Evolutionary conservation across 352 stramenopile species (phyloP), one percentile per base, ranked within the genome.

Genomic region (Phytophthora fragariaefolia): DNA sequence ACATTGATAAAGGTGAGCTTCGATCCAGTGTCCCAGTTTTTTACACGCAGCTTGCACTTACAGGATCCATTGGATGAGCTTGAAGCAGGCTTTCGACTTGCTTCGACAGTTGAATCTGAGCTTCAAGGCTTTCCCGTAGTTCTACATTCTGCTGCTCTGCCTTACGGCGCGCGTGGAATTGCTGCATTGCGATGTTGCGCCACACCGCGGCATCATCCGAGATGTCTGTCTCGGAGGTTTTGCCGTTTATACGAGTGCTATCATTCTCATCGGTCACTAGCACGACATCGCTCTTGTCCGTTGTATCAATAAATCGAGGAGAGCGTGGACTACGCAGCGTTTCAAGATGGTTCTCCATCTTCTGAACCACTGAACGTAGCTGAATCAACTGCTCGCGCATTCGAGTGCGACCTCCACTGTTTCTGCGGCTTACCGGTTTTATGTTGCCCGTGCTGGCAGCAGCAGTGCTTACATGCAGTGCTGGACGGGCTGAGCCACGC

Each of bases 311-410:
- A 10, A 69, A 30, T 28, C 45, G 52, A 63, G 43, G 28, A 17
- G 61, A 69, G 53, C 26, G 32, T 22, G 52, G 61, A 45, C 57
- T 71, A 55, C 32, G 59, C 18, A 71, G 49, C 3, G 57, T 62
- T 45, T 71, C 42, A 5, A 71, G 24, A 32, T 71, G 58, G 17
- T 12, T 47, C 40, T 71, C 63, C 63, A 71, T 71, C 49, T 66
- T 71, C 18, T 66, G 50, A 6, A 71, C 63, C 30, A 71, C 63
- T 6, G 55, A 53, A 0, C 63, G 56, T 13, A 71, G 34, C n/a
- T 64, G 63, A 43, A 71, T 71, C 26, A 71, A 61, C 15, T 66
- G 56, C 32, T 71, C 63, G 7, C 63, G 56, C 49, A 71, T 58
- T 12, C 38, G 38, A 13, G 40, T 47, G n/a, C 40, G 40, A 4